A percentile compares a stretch with the other conserved stretches of the same genome.
These are phyloP conservation scores for Ochromonas danica DNA, from an alignment of 108 stramenopile genomes.

Conservation along the genomic window DNA sequence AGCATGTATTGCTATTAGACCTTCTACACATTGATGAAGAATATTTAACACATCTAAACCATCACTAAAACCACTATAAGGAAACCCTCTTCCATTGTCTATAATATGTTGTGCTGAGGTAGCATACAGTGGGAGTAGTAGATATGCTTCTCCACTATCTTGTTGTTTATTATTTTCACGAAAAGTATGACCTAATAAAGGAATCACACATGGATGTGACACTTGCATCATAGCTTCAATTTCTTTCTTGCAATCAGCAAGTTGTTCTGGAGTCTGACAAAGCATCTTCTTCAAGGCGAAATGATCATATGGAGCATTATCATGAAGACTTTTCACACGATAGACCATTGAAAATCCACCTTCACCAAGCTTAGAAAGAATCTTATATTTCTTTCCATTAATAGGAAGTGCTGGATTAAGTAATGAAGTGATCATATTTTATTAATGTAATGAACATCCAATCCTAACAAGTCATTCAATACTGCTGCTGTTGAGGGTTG, in stretches of 20 bases:
- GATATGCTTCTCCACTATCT: not conserved
- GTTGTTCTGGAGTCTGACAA: slow-evolving; percentile 21
- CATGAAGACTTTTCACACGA: slow-evolving; percentile 38
- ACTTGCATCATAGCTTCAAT: slow-evolving; percentile 10
- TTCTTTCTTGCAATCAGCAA: not conserved
- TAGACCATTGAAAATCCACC: slow-evolving; percentile 93
- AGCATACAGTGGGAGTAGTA: slow-evolving; percentile 1
- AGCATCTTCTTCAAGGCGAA: slow-evolving; percentile 34
- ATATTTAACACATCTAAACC: slow-evolving; percentile 21
- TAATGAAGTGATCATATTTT: not conserved
- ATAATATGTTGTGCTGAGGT: slow-evolving; percentile 24
- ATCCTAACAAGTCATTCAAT: no score
- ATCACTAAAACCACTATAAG: slow-evolving; percentile 7
- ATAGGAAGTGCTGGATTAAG: not conserved
- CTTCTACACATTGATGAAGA: slow-evolving; percentile 9
- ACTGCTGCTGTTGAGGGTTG: no score
- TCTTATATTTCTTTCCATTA: slow-evolving; percentile 18
- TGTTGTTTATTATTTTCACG: not conserved
- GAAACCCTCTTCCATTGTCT: slow-evolving; percentile 20
- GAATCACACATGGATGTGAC: not conserved
- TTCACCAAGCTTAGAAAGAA: slow-evolving; percentile 71
- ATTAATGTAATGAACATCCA: not conserved
- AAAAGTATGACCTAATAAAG: not conserved
- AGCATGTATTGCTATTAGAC: slow-evolving; percentile 4
- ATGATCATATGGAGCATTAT: not conserved